phyloP scores from a whole-genome alignment of 306 rosid species.

The Echinosophora koreensis region DNA sequence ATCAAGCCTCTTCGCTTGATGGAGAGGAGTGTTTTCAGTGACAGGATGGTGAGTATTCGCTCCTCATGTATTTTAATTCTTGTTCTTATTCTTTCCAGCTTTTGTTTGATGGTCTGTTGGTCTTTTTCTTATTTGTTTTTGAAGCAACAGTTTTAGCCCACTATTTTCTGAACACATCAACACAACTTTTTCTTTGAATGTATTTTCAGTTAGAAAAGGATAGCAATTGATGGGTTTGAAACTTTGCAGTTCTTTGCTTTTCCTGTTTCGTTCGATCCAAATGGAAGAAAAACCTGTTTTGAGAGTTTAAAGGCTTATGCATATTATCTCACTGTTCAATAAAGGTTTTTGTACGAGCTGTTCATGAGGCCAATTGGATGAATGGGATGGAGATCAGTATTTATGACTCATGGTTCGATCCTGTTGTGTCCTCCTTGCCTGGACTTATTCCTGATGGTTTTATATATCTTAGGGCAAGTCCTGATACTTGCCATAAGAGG shows the following conservation, averaged over 20 bases:
- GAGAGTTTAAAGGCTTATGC: conserved; percentile 50
- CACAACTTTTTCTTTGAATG: background rate
- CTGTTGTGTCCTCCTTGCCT: conserved; percentile 93
- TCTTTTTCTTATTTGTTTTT: background rate
- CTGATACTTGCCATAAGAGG: conserved; percentile 97
- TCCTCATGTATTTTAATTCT: background rate
- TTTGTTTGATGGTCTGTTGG: background rate
- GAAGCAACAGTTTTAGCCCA: background rate
- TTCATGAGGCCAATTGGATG: conserved; percentile 99
- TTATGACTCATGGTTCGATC: conserved; percentile 99
- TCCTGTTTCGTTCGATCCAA: conserved; percentile 40
- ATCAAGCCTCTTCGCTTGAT: conserved; percentile 95
- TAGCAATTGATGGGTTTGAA: conserved; percentile 45
- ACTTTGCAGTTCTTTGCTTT: conserved; percentile 43
- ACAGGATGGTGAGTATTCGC: conserved; percentile 84
- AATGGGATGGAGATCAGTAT: conserved; percentile 99
- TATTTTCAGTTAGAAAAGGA: conserved; percentile 18
- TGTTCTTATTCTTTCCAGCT: background rate
- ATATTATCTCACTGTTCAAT: conserved; percentile 48
- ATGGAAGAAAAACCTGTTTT: conserved; percentile 45
- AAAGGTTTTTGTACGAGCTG: conserved; percentile 97
- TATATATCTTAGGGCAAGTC: conserved; percentile 98
- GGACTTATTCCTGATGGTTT: conserved; percentile 97
- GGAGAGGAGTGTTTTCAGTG: conserved; percentile 99
- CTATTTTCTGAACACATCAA: background rate